Evolutionary conservation across 805 yeast genomes (phyloP).

Genomic region (Ogataea henricii): DNA sequence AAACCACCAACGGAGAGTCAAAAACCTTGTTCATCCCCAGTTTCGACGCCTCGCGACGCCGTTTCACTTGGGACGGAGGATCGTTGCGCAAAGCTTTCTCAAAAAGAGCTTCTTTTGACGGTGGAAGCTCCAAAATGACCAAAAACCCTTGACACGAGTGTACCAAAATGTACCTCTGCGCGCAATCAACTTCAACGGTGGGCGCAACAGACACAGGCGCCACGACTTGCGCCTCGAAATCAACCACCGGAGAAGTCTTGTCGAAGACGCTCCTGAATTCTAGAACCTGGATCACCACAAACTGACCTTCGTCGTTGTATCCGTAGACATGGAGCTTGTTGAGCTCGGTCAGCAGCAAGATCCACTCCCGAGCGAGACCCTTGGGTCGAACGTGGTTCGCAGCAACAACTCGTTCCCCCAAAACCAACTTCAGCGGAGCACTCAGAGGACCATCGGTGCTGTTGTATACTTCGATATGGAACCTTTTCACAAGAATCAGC

Average conservation of each 20-base stretch:
- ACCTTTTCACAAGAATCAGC: constrained; percentile 10
- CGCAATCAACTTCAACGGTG: constrained; percentile 23
- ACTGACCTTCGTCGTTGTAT: constrained; percentile 8
- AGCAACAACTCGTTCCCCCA: constrained; percentile 21
- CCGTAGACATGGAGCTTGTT: constrained; percentile 24
- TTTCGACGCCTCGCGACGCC: constrained; percentile 13
- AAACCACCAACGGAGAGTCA: constrained; percentile 18
- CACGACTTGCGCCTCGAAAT: background rate
- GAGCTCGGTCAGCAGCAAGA: constrained; percentile 26
- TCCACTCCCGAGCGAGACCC: constrained; percentile 24
- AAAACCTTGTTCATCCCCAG: constrained; percentile 19
- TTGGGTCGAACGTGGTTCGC: constrained; percentile 22
- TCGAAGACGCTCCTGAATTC: constrained; percentile 14
- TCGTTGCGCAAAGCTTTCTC: constrained; percentile 17
- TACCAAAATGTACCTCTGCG: constrained; percentile 22
- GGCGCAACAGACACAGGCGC: constrained; percentile 19
- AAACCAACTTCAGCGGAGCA: background rate
- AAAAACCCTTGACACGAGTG: constrained; percentile 24
- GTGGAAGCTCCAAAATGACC: constrained; percentile 23
- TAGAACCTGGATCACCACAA: constrained; percentile 21
- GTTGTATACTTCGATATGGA: constrained; percentile 8
- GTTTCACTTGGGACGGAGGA: constrained; percentile 19
- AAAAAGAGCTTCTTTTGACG: constrained; percentile 23
- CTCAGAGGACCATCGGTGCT: background rate
- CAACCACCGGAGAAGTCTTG: background rate